Base-by-base conservation (phyloP, 1,139 yeast genomes). In the Magnusiomyces magnusii region DNA sequence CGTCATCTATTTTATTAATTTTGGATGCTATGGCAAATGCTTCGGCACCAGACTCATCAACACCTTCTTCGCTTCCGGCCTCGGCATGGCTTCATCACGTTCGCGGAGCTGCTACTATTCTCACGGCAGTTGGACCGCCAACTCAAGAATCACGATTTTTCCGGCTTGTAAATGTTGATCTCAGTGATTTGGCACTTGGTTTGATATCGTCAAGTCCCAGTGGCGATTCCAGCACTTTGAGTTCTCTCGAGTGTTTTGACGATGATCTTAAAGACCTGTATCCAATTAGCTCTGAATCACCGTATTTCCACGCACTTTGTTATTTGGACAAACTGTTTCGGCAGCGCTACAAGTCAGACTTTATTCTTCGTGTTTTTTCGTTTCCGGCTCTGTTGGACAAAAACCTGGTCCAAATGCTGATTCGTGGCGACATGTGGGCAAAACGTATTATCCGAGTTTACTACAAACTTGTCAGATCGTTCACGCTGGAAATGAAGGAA, bases 61-160 rank as follows among this genome's bases (percentile, higher is more conserved):
- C 69, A 27, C 67, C 69, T 62, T 63, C 71, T 53, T 81, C 89
- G 3, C 75, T 91, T 58, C 96, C 97, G 0, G 93, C 97, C 1
- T 85, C 93, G 3, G 96, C 97, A 0, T 92, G 98, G 98, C 85
- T 92, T 60, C 93, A 90, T 76, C 97, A 92, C 69, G 97, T 92
- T 17, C 88, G 95, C 67, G 98, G 97, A 25, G 97, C 97, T 0
- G 97, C 97, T 2, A 92, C 97, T 0, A 92, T 92, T 54, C 76
- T 92, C 59, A 88, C 97, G 0, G 96, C 97, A 0, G 96, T 91
- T n/a, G 91, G 97, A 88, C 97, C 97, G 2, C 76, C 91, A 58
- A 89, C 93, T 19, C 93, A 87, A 63, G 79, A 84, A 24, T 69
- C 73, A n/a, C 64, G 72, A 58, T 74, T 74, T 62, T 73, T 67